These are phyloP conservation scores for Rhodosporidiobolus sp. DNA, from an alignment of 768 basidiomycete species.

Conservation along the genomic window DNA sequence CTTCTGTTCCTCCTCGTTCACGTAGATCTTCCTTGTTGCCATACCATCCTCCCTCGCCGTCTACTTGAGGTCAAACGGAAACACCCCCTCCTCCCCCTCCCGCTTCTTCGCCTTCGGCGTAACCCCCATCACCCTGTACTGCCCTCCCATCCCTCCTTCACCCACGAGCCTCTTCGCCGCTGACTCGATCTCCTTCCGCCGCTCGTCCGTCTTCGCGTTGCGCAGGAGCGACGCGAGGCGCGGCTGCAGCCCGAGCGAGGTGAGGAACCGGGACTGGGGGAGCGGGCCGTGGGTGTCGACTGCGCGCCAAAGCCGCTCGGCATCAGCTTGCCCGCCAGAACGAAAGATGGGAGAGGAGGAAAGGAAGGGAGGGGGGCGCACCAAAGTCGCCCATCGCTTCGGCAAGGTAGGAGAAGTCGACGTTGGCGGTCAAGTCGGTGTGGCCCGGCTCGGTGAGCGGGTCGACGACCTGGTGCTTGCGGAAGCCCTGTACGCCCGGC, in stretches of 20 bases:
- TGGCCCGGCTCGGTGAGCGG: conserved; percentile 79
- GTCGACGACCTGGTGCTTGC: conserved; percentile 76
- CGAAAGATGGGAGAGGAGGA: too few relatives aligned
- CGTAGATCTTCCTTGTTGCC: neutral
- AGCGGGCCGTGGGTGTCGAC: conserved; percentile 64
- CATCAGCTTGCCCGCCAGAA: too few relatives aligned
- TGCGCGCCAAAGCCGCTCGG: conserved; percentile 33
- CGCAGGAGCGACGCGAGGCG: conserved; percentile 65
- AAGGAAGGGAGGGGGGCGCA: conserved; percentile 47
- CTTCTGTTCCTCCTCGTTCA: neutral
- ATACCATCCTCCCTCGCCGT: neutral
- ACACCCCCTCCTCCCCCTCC: conserved; percentile 24
- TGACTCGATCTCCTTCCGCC: conserved; percentile 57
- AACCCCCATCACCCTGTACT: conserved; percentile 78
- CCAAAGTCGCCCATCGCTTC: conserved; percentile 70
- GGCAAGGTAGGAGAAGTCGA: conserved; percentile 84
- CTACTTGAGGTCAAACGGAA: conserved; percentile 32
- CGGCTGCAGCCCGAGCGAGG: conserved; percentile 67
- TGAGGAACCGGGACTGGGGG: conserved; percentile 71
- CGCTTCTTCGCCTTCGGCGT: conserved; percentile 41
- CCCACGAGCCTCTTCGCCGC: conserved; percentile 74
- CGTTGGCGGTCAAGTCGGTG: conserved; percentile 91
- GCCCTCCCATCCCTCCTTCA: conserved; percentile 72
- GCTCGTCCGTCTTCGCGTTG: conserved; percentile 54
- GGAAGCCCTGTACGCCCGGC: conserved; percentile 67